Evolutionary conservation across 768 basidiomycete genomes (phyloP).

Genomic region (Lactarius akahatsu): DNA sequence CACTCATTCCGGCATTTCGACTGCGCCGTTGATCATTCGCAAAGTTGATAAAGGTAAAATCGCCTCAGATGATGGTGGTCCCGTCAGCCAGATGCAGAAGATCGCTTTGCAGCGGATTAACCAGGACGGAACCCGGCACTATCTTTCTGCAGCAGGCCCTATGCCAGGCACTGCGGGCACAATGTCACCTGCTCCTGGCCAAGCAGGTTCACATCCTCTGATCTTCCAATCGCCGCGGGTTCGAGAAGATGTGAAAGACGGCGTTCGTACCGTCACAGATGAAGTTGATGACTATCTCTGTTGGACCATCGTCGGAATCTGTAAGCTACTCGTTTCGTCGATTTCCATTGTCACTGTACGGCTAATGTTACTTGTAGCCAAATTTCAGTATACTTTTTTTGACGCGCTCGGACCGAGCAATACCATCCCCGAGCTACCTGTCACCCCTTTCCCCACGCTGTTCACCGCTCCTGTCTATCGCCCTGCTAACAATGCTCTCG

Average conservation of each 20-base stretch:
- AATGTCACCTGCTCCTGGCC: slow-evolving; percentile 71
- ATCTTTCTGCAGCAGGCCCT: slow-evolving; percentile 85
- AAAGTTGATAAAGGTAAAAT: slow-evolving; percentile 92
- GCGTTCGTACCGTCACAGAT: slow-evolving; percentile 70
- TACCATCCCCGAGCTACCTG: slow-evolving; percentile 71
- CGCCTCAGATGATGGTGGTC: slow-evolving; percentile 84
- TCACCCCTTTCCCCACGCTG: slow-evolving; percentile 88
- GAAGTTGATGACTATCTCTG: slow-evolving; percentile 94
- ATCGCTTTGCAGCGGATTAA: slow-evolving; percentile 86
- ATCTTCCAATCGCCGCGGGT: slow-evolving; percentile 77
- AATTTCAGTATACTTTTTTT: slow-evolving; percentile 94
- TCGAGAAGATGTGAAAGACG: slow-evolving; percentile 81
- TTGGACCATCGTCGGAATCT: slow-evolving; percentile 95
- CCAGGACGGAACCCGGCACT: slow-evolving; percentile 79
- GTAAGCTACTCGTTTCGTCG: slow-evolving; percentile 47
- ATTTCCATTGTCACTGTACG: slow-evolving; percentile 16
- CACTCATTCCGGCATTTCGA: slow-evolving; percentile 79
- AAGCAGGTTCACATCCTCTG: slow-evolving; percentile 77
- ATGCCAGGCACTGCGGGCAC: slow-evolving; percentile 71
- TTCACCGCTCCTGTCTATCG: slow-evolving; percentile 78
- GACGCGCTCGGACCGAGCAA: slow-evolving; percentile 82
- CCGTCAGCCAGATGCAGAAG: slow-evolving; percentile 96
- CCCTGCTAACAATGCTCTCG: slow-evolving; percentile 68
- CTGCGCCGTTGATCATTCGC: slow-evolving; percentile 82
- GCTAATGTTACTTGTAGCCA: slow-evolving; percentile 50